A percentile compares a stretch with the other conserved stretches of the same genome.
Conservation (phyloP, 441 rosid species). For the Arabidopsis hybrid region DNA sequence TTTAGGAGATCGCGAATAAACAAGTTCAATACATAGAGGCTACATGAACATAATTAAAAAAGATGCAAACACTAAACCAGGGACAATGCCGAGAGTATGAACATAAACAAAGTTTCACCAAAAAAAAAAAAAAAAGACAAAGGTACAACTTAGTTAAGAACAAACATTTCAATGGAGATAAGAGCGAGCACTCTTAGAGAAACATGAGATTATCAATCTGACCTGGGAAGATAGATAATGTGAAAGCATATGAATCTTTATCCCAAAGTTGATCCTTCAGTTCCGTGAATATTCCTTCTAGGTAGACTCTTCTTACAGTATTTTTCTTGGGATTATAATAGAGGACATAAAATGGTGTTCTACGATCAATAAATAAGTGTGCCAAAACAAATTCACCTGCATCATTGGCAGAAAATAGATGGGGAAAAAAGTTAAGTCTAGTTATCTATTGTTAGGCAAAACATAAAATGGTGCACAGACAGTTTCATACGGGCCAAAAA, state of each 20-base stretch:
- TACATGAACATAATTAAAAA: background rate
- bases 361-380: background rate
- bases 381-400: conserved; percentile 19
- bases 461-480: too few species aligned
- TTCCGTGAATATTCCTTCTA: conserved; percentile 27
- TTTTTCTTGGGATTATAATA: conserved; percentile 15
- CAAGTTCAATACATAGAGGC: too few species aligned
- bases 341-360: conserved; percentile 10
- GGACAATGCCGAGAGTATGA: background rate
- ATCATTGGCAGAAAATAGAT: background rate
- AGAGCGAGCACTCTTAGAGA: background rate
- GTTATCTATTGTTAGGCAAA: too few species aligned
- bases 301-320: background rate
- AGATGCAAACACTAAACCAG: background rate
- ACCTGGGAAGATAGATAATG: background rate
- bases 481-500: too few species aligned
- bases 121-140: too few species aligned
- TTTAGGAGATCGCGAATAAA: too few species aligned
- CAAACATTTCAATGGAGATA: background rate
- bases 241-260: background rate
- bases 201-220: background rate
- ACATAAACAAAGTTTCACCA: background rate
- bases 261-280: background rate
- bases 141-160: background rate
- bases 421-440: too few species aligned